Base-by-base conservation (phyloP, 371 early-diverging fungal genomes). In the Mucor circinelloides region DNA sequence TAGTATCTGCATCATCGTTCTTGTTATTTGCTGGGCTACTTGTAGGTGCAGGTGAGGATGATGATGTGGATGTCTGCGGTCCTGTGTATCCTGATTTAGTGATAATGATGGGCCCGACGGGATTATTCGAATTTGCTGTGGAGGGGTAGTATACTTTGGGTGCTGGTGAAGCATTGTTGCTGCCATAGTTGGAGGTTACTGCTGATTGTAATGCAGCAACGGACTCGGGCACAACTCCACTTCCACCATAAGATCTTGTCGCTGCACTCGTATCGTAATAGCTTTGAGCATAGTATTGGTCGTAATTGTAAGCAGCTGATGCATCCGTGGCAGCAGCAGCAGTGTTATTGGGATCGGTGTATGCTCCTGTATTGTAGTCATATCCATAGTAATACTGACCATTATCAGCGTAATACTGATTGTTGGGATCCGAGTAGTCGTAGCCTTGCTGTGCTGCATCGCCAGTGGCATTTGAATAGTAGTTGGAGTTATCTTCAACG, bases 311-410 rank as follows among this genome's bases (percentile, higher is more conserved):
- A 9, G 66, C 34, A 56, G 67, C 73, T 44, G 70, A 68, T 25
- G 40, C 60, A 42, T 72, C 71, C 17, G 66, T 65, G 21, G 68
- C 31, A 6, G 63, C 36, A 42, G 67, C 68, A 58, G 64, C 38
- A 36, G 36, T 40, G 40, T 17, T 40, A 19, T 32, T 68, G 7
- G 67, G 31, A 50, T 67, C 72, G 42, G 46, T 30, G 28, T 71
- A 67, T 7, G 64, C n/a, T 48, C 66, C 70, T 28, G 57, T 63
- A 13, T 61, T 61, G 34, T 80, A 78, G 48, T 78, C 76, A 55
- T 79, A 74, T 12, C 75, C 73, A 28, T 70, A 70, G 60, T 76
- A 77, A 30, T 75, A 72, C 25, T 71, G 67, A 17, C 64, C 50
- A 17, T 60, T 63, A 58, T 71, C 63, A 60, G 46, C 56, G 34